phyloP scores from a whole-genome alignment of 371 early-diverging fungal genomes.

The Mucor saturninus region DNA sequence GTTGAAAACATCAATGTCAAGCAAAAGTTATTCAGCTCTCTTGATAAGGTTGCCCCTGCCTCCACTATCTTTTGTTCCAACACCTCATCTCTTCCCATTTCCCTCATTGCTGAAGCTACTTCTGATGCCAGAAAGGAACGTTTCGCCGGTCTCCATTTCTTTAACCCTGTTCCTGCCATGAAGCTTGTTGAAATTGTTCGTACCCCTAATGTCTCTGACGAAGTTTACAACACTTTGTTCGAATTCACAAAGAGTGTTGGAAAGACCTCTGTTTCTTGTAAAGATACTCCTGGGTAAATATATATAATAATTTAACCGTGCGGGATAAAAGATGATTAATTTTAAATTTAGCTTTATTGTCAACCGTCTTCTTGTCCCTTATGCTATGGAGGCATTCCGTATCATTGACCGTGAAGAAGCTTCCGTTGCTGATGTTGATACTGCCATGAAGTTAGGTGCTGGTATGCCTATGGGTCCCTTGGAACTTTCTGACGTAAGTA shows the following conservation, averaged over 20 bases:
- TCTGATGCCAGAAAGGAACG: slow-evolving; percentile 55
- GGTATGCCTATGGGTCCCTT: slow-evolving; percentile 99
- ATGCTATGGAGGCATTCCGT: slow-evolving; percentile 93
- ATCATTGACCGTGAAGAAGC: slow-evolving; percentile 93
- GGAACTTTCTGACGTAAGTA: slow-evolving; percentile 86
- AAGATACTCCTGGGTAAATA: slow-evolving; percentile 94
- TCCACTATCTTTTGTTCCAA: slow-evolving; percentile 87
- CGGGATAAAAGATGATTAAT: slow-evolving; percentile 7
- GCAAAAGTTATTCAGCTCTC: slow-evolving; percentile 72
- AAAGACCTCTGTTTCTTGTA: slow-evolving; percentile 92
- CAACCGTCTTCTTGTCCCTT: slow-evolving; percentile 95
- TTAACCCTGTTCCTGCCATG: slow-evolving; percentile 98
- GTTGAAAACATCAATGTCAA: slow-evolving; percentile 92
- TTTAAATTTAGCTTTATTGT: slow-evolving; percentile 82
- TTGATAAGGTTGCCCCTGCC: slow-evolving; percentile 77
- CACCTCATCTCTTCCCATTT: slow-evolving; percentile 90
- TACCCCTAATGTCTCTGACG: slow-evolving; percentile 65
- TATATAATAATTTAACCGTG: neutral
- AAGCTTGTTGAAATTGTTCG: slow-evolving; percentile 94
- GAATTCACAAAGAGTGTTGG: slow-evolving; percentile 74
- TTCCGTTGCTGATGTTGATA: slow-evolving; percentile 86
- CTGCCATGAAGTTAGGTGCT: slow-evolving; percentile 97
- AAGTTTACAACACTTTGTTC: slow-evolving; percentile 65
- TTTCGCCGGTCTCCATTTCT: slow-evolving; percentile 94
- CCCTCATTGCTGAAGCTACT: slow-evolving; percentile 77